These are phyloP conservation scores for Jatropha podagrica DNA, from an alignment of 441 rosid species.

Conservation along the genomic window DNA sequence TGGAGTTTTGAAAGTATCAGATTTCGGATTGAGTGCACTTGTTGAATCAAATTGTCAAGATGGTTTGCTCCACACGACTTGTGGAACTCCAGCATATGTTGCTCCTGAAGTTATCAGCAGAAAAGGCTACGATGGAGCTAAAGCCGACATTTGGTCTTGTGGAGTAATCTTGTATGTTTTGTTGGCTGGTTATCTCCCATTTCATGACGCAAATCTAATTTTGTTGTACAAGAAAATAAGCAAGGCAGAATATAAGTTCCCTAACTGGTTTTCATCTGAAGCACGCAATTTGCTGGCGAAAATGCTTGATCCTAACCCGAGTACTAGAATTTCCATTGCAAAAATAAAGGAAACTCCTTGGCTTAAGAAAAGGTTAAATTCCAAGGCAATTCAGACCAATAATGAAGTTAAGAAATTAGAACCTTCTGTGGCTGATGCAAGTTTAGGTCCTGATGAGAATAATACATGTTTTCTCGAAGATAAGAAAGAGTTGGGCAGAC, in stretches of 20 bases:
- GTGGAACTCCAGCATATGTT: constrained; percentile 87
- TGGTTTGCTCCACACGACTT: constrained; percentile 77
- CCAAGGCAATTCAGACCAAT: constrained; percentile 36
- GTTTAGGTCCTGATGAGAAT: constrained; percentile 22
- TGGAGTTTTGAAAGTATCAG: constrained; percentile 70
- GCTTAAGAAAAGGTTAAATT: constrained; percentile 54
- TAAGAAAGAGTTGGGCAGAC: constrained; percentile 33
- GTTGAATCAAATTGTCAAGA: constrained; percentile 59
- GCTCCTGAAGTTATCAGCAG: constrained; percentile 74
- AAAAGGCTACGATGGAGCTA: constrained; percentile 76
- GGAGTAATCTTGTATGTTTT: constrained; percentile 79
- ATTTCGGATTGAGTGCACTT: constrained; percentile 77
- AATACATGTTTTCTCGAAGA: constrained; percentile 28
- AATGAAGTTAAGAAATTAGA: constrained; percentile 14
- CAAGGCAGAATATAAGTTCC: constrained; percentile 63
- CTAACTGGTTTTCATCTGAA: constrained; percentile 65
- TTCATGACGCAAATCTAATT: constrained; percentile 73
- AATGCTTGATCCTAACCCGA: constrained; percentile 66
- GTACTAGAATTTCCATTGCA: constrained; percentile 51
- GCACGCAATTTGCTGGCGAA: constrained; percentile 50
- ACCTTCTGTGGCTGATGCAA: constrained; percentile 27
- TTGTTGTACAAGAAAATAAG: constrained; percentile 68
- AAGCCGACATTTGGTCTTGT: constrained; percentile 90
- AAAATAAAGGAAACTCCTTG: constrained; percentile 61
- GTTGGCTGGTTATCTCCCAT: constrained; percentile 76